phyloP scores from a whole-genome alignment of 2,329 filamentous ascomycete genomes.

The Lecanicillium sp. region DNA sequence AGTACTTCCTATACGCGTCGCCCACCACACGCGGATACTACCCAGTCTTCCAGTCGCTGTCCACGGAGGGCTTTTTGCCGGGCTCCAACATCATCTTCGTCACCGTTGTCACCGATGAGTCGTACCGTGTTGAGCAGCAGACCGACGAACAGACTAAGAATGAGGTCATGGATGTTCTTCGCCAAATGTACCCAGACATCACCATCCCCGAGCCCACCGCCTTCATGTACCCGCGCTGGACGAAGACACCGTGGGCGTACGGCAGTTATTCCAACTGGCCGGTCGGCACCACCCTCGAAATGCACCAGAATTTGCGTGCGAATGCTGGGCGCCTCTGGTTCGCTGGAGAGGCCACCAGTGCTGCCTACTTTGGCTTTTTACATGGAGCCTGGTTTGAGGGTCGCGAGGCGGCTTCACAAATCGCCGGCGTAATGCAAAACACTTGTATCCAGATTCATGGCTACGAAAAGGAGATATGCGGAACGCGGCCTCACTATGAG shows the following conservation, averaged over 20 bases:
- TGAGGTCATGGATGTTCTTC: slow-evolving; percentile 50
- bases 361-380: slow-evolving; percentile 58
- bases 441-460: slow-evolving; percentile 11
- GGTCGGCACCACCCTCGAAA: slow-evolving; percentile 51
- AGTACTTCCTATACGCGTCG: slow-evolving; percentile 39
- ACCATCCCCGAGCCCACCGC: slow-evolving; percentile 50
- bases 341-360: slow-evolving; percentile 56
- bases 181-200: slow-evolving; percentile 52
- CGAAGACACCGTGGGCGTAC: slow-evolving; percentile 31
- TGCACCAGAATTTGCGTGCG: slow-evolving; percentile 61
- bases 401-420: slow-evolving; percentile 34
- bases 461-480: slow-evolving; percentile 9
- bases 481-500: slow-evolving; percentile 14
- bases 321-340: slow-evolving; percentile 56
- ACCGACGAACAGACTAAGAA: slow-evolving; percentile 47
- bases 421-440: slow-evolving; percentile 26
- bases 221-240: slow-evolving; percentile 57
- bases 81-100: slow-evolving; percentile 59
- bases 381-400: slow-evolving; percentile 56
- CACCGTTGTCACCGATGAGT: slow-evolving; percentile 50
- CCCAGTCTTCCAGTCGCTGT: slow-evolving; percentile 58
- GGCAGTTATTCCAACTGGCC: slow-evolving; percentile 66
- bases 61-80: slow-evolving; percentile 47
- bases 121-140: slow-evolving; percentile 52
- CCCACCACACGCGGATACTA: slow-evolving; percentile 32